phyloP scores from a whole-genome alignment of 192 early-diverging fungal species.

The Phlyctochytrium arcticum region DNA sequence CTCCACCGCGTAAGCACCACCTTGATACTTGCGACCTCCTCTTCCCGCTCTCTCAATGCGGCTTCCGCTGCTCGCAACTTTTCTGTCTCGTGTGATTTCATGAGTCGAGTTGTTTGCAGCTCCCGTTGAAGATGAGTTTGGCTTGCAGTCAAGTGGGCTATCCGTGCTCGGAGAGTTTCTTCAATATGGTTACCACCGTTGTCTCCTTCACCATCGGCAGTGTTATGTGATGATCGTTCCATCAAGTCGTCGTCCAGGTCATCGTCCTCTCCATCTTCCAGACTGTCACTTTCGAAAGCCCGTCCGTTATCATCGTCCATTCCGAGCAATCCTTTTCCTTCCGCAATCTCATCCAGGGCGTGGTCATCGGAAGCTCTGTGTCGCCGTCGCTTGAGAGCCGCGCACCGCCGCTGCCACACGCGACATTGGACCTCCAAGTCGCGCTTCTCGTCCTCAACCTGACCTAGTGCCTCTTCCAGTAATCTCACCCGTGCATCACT shows the following conservation, averaged over 20 bases:
- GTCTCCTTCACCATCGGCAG: neutral
- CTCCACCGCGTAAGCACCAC: too few relatives aligned
- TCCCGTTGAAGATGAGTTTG: conserved; percentile 12
- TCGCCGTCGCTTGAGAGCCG: too few relatives aligned
- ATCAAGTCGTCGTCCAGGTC: neutral
- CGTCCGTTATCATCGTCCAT: neutral
- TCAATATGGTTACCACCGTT: neutral
- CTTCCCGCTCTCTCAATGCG: conserved; percentile 27
- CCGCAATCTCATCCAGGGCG: conserved; percentile 16
- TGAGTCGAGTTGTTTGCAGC: conserved; percentile 22
- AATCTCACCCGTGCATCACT: conserved; percentile 17
- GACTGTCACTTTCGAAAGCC: neutral
- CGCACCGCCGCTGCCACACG: too few relatives aligned
- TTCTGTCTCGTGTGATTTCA: conserved; percentile 32
- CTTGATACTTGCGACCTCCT: conserved; percentile 26
- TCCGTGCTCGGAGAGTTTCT: conserved; percentile 18
- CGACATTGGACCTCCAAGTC: conserved; percentile 17
- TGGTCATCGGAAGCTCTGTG: too few relatives aligned
- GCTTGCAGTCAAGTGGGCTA: conserved; percentile 22
- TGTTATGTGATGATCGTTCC: neutral
- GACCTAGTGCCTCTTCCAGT: conserved; percentile 31
- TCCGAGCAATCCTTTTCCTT: neutral
- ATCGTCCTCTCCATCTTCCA: neutral
- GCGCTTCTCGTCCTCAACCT: conserved; percentile 32
- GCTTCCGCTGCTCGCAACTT: conserved; percentile 28